Evolutionary conservation across 441 rosid species (phyloP).

Genomic region (Arabidopsis lyrata): DNA sequence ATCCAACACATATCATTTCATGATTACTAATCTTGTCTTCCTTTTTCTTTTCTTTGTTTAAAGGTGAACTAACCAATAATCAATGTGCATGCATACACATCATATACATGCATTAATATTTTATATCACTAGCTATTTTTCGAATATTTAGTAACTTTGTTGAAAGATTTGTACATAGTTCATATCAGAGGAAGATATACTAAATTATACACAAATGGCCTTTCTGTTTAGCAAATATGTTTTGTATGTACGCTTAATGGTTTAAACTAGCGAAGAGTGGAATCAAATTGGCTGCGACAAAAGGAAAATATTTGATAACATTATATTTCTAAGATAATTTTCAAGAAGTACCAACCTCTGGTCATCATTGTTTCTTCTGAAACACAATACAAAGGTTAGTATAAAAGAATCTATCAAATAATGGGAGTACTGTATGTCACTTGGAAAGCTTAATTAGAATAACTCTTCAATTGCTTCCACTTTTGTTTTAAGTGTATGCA

Average conservation of each 20-base stretch:
- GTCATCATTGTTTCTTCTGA: slow-evolving; percentile 4
- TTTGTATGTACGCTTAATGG: background rate
- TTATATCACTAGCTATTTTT: slow-evolving; percentile 1
- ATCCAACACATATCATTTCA: background rate
- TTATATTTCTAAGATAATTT: background rate
- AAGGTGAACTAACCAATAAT: background rate
- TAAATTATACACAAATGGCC: background rate
- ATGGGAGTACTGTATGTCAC: background rate
- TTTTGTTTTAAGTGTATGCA: background rate
- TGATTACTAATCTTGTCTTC: background rate
- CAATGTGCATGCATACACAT: background rate
- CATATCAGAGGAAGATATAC: background rate
- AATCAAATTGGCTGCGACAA: background rate
- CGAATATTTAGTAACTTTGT: slow-evolving; percentile 2
- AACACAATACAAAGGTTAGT: background rate
- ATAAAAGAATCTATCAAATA: background rate
- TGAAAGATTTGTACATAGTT: background rate
- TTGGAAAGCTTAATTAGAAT: slow-evolving; percentile 1
- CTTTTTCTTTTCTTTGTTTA: background rate
- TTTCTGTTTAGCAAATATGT: no score
- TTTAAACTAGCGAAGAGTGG: background rate
- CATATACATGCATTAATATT: background rate
- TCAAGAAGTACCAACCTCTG: slow-evolving; percentile 5
- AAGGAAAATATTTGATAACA: background rate
- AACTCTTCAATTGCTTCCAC: slow-evolving; percentile 5